Evolutionary conservation across 345 rosid species (phyloP), one percentile per base, ranked within the genome.

Genomic region (Ricinus communis): DNA sequence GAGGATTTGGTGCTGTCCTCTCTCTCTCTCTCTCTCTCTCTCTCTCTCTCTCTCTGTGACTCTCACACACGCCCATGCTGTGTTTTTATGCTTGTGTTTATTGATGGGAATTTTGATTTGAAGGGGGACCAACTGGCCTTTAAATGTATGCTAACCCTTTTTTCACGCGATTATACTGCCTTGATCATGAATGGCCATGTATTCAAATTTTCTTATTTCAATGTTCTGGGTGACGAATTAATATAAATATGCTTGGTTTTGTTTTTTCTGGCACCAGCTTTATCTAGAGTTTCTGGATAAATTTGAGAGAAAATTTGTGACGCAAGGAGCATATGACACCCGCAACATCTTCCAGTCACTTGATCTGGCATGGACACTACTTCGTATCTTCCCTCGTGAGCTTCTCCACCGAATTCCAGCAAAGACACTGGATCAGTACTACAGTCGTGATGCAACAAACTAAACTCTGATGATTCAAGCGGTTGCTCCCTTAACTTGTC

Each of bases 331-430:
- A 2, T 74, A 74, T 62, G 78, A 74, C 58, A 74, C 78, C 55
- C 78, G 78, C 64, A 74, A 74, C 64, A 68, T 74, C 69, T 93
- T 93, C 82, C 96, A 91, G 76, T 91, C 98, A 46, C 97, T 93
- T 14, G 98, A 93, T 81, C 79, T 93, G 74, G 98, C 98, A 24
- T 93, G 98, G 97, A 87, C 97, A 5, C 80, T 95, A 63, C 99
- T 95, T 51, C 98, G 97, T 68, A 92, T 95, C 80, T 95, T 95
- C 82, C 99, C 99, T 0, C 97, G 99, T 18, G 98, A 95, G 80
- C 96, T 95, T 71, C 99, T 92, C 72, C 97, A 92, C 66, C 96
- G 99, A 80, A 90, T 95, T 68, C 99, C 99, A 13, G 99, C 97
- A 5, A 95, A 95, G 85, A 90, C 96, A 10, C 90, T 95, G 0